Percentiles rank a stretch among this genome's conserved stretches.
Evolutionary conservation across 2,329 filamentous ascomycete genomes (phyloP).

Genomic region (Talaromyces sp.): DNA sequence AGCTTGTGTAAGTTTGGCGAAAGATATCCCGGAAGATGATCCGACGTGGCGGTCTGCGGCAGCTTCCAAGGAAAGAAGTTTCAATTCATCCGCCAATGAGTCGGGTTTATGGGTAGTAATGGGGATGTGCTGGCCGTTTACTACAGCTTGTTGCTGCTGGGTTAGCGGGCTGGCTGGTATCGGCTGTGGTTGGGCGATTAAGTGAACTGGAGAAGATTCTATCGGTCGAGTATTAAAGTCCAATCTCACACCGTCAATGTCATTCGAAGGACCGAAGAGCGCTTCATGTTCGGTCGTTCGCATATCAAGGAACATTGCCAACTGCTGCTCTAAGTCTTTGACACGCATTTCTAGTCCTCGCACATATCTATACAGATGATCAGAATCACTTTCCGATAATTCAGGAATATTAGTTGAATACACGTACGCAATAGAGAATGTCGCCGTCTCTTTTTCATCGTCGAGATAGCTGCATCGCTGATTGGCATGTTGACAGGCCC

Average conservation of each 20-base stretch:
- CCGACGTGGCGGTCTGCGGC: conserved; percentile 46
- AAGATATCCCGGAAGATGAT: conserved; percentile 45
- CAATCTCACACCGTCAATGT: not conserved
- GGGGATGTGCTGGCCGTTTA: not conserved
- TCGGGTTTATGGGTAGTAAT: not conserved
- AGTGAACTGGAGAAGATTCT: not conserved
- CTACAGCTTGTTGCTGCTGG: not conserved
- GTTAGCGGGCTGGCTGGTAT: not conserved
- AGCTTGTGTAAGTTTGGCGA: conserved; percentile 45
- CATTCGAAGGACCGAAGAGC: not conserved
- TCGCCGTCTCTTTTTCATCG: conserved; percentile 5
- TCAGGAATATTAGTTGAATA: no score
- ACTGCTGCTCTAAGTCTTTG: conserved; percentile 7
- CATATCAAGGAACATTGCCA: conserved; percentile 8
- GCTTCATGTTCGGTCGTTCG: not conserved
- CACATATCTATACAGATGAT: not conserved
- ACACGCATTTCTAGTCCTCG: conserved; percentile 6
- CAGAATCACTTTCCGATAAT: no score
- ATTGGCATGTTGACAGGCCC: conserved; percentile 8
- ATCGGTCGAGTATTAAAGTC: not conserved
- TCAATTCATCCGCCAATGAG: conserved; percentile 28
- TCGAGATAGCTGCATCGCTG: conserved; percentile 10
- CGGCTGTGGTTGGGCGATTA: not conserved
- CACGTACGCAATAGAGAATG: conserved; percentile 8
- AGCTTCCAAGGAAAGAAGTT: conserved; percentile 43